Base-by-base conservation (phyloP, 208 protist genomes). In the Lotmaria passim region DNA sequence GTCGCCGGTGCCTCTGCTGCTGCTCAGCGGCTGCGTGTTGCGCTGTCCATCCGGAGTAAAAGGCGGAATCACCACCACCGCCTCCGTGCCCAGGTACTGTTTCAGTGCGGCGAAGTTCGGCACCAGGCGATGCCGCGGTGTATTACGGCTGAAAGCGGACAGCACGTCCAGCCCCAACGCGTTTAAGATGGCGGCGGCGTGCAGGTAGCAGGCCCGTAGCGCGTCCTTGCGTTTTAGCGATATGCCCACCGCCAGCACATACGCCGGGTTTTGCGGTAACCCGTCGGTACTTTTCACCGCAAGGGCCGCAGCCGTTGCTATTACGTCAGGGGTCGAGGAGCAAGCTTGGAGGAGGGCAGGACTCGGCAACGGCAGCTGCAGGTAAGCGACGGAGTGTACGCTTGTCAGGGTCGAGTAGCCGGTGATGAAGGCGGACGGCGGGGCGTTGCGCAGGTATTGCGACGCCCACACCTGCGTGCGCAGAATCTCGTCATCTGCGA, bases 201-300 rank as follows among this genome's bases (percentile, higher is more conserved):
- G 91, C 7, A 96, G 7, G 69, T 80, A 94, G 68, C 91, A 96
- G 44, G 78, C 73, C 11, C 91, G 73, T 53, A 91, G 83, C 3
- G 91, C 91, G 65, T 96, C 91, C 56, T 87, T 86, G 64, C 90
- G 89, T 65, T 93, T 93, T 21, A 96, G 76, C 11, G 85, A 82
- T 7, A 91, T 68, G 28, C 91, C 91, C 23, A 92, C 44, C 14
- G 87, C 91, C 7, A 94, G 48, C 11, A 71, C 52, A 48, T 83
- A 74, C 17, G 48, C 38, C 15, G 63, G 50, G 15, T 50, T 50
- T 1, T 28, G 15, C 4, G 15, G 21, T 17, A 17, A 17, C 0
- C 12, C 52, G 0, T 23, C 52, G 2, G 33, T 21, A 23, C 23
- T 26, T 5, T 1, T 41, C 52, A 31, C 26, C 15, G 50, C 50